A percentile compares a stretch with the other conserved stretches of the same genome.
These are phyloP conservation scores for Monosporascus sp. DNA, from an alignment of 2,329 filamentous ascomycete genomes.

Conservation along the genomic window DNA sequence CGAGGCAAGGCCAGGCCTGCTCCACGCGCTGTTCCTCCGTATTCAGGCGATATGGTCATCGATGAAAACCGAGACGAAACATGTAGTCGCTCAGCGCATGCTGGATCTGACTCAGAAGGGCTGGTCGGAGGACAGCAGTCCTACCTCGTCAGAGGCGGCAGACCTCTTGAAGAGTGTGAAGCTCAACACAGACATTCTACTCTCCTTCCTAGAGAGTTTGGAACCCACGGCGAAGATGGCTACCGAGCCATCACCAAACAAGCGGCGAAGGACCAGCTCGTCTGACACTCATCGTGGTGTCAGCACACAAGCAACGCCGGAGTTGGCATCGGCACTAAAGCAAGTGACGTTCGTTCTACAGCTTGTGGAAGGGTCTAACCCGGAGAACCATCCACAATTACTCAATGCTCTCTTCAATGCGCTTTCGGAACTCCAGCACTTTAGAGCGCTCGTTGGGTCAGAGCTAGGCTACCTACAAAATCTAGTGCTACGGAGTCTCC, in stretches of 20 bases:
- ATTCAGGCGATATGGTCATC: conserved; percentile 67
- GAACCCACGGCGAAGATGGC: conserved; percentile 69
- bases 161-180: conserved; percentile 68
- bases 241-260: conserved; percentile 66
- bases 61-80: conserved; percentile 60
- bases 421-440: conserved; percentile 81
- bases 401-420: conserved; percentile 76
- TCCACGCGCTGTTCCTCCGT: conserved; percentile 61
- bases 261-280: conserved; percentile 73
- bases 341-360: conserved; percentile 85
- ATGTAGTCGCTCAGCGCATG: conserved; percentile 55
- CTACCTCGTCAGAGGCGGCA: conserved; percentile 55
- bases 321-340: conserved; percentile 63
- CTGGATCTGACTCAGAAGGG: conserved; percentile 54
- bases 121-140: conserved; percentile 28
- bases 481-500: conserved; percentile 73
- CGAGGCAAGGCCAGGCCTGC: conserved; percentile 47
- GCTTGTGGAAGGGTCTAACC: conserved; percentile 74
- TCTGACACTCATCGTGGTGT: conserved; percentile 59
- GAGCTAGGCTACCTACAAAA: conserved; percentile 89
- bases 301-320: conserved; percentile 56
- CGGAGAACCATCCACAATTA: conserved; percentile 69
- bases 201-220: conserved; percentile 67
- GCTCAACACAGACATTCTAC: conserved; percentile 68
- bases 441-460: conserved; percentile 73